Conservation (phyloP, 352 stramenopile genomes). For the Phytopythium boreale region DNA sequence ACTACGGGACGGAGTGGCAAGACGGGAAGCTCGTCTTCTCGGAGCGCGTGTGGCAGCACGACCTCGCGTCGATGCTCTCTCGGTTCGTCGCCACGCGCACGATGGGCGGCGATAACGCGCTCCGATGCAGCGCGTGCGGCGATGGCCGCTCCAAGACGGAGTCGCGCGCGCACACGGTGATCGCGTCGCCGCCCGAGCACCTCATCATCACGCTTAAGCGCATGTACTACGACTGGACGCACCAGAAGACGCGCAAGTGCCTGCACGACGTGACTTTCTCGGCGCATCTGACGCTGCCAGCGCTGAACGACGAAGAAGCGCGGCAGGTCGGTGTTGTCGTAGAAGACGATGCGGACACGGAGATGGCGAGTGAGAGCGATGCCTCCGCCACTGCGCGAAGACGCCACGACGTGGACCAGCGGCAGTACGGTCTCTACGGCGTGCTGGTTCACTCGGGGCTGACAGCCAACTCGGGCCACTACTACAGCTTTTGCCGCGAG, state of each 20-base stretch:
- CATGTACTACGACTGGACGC: slow-evolving; percentile 89
- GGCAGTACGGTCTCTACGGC: slow-evolving; percentile 86
- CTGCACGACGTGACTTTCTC: slow-evolving; percentile 82
- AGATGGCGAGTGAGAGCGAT: background rate
- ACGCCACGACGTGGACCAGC: slow-evolving; percentile 14
- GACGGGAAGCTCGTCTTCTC: slow-evolving; percentile 73
- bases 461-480: slow-evolving; percentile 89
- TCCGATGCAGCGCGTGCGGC: slow-evolving; percentile 64
- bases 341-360: slow-evolving; percentile 12
- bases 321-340: slow-evolving; percentile 18
- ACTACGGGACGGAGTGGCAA: slow-evolving; percentile 88
- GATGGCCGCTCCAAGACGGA: slow-evolving; percentile 61
- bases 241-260: slow-evolving; percentile 87
- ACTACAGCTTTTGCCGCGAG: slow-evolving; percentile 89
- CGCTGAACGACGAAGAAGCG: slow-evolving; percentile 57
- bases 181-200: slow-evolving; percentile 75
- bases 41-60: slow-evolving; percentile 81
- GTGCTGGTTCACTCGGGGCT: slow-evolving; percentile 88
- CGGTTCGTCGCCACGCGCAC: slow-evolving; percentile 79
- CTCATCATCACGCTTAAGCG: slow-evolving; percentile 88
- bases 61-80: slow-evolving; percentile 79
- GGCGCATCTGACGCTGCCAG: slow-evolving; percentile 61
- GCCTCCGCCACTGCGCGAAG: background rate
- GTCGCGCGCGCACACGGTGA: slow-evolving; percentile 76
- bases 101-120: slow-evolving; percentile 76